phyloP scores from a whole-genome alignment of 2,329 filamentous ascomycete genomes.

The Coniochaeta sp. region DNA sequence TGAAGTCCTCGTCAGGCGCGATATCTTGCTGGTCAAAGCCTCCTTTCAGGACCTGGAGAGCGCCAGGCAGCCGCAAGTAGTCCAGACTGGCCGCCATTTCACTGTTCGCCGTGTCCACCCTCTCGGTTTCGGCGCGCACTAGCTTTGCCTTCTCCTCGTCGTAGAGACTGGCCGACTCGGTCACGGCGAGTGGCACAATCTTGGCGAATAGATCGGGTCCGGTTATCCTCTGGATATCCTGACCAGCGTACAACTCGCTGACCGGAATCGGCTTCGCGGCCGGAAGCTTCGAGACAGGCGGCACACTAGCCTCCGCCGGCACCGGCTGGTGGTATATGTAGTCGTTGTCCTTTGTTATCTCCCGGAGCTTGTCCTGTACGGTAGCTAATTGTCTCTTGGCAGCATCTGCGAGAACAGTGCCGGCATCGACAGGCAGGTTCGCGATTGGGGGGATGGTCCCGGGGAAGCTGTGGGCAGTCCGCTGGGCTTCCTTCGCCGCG shows the following conservation, averaged over 20 bases:
- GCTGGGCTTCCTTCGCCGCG: slow-evolving; percentile 70
- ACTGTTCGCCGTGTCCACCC: slow-evolving; percentile 84
- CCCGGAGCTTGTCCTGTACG: slow-evolving; percentile 72
- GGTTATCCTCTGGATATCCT: slow-evolving; percentile 95
- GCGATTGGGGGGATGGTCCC: slow-evolving; percentile 70
- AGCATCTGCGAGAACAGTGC: slow-evolving; percentile 65
- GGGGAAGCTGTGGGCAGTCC: slow-evolving; percentile 73
- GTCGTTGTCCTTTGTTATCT: slow-evolving; percentile 86
- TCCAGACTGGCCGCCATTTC: slow-evolving; percentile 95
- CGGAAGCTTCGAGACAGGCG: slow-evolving; percentile 80
- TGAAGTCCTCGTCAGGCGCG: slow-evolving; percentile 82
- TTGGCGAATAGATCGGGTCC: slow-evolving; percentile 96
- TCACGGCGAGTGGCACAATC: slow-evolving; percentile 92
- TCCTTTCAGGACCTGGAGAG: slow-evolving; percentile 85
- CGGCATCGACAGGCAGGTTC: slow-evolving; percentile 77
- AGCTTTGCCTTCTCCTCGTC: slow-evolving; percentile 98
- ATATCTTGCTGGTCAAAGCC: slow-evolving; percentile 88
- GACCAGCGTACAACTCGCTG: slow-evolving; percentile 90
- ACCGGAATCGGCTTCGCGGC: slow-evolving; percentile 97
- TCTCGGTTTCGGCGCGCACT: slow-evolving; percentile 85
- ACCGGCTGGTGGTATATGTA: slow-evolving; percentile 96
- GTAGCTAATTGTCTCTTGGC: slow-evolving; percentile 74
- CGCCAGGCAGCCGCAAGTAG: slow-evolving; percentile 83
- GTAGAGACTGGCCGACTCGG: slow-evolving; percentile 92
- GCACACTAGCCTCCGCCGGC: slow-evolving; percentile 74